Evolutionary conservation across 306 rosid species (phyloP).

Genomic region (Sechiopsis laciniata): DNA sequence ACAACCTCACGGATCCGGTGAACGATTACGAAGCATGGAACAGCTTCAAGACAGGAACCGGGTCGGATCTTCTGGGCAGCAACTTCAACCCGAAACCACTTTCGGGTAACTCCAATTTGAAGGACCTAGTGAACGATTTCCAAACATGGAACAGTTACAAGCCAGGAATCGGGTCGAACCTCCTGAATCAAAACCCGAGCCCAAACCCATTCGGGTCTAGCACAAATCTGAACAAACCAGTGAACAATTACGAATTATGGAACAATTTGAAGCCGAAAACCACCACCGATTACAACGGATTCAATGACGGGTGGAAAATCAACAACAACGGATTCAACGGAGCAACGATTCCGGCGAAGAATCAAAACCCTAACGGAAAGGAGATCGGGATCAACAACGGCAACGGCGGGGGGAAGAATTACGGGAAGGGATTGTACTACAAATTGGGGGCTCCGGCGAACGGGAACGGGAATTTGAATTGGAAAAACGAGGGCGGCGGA

Average conservation of each 20-base stretch:
- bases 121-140: constrained; percentile 1
- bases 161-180: background rate
- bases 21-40: too few relatives aligned
- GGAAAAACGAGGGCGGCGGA: constrained; percentile 36
- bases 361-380: constrained; percentile 3
- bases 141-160: constrained; percentile 27
- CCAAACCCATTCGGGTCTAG: constrained; percentile 16
- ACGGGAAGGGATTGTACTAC: constrained; percentile 70
- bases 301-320: constrained; percentile 29
- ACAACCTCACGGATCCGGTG: background rate
- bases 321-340: background rate
- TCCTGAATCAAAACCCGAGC: background rate
- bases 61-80: too few relatives aligned
- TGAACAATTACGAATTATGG: constrained; percentile 23
- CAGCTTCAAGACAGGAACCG: too few relatives aligned
- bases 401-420: constrained; percentile 16
- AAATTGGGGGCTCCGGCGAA: constrained; percentile 36
- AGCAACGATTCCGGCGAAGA: background rate
- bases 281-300: constrained; percentile 9
- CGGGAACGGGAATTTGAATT: constrained; percentile 30
- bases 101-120: background rate
- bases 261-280: constrained; percentile 22
- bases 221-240: background rate
- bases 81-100: too few relatives aligned
- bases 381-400: background rate